Base-by-base conservation (phyloP, 208 protist genomes). In the Leptomonas pyrrhocoris region DNA sequence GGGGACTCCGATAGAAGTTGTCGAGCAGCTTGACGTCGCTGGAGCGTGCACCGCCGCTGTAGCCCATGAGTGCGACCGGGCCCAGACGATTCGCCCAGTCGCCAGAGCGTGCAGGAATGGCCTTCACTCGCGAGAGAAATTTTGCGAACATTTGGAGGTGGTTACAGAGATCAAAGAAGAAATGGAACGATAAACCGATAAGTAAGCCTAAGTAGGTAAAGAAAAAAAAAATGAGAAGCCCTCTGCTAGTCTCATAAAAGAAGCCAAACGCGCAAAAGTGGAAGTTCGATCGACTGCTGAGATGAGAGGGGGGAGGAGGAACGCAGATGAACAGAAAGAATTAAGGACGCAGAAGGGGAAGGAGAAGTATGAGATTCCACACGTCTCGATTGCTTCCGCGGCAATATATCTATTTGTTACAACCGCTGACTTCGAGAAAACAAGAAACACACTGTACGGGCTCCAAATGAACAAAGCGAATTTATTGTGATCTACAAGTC, bases 21-120 rank as follows among this genome's bases (percentile, higher is more conserved):
- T 81, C 36, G 25, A 95, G 65, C 34, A 93, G 57, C 56, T 66
- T 79, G 1, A 50, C 11, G 16, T 75, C 69, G 46, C 87, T 89
- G 18, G 31, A 30, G 13, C 54, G 49, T 2, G 60, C 59, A 34
- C 85, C 85, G 21, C 79, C 36, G 45, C 75, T 83, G 62, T 81
- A 88, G 11, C 87, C 81, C 53, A 95, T 78, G 23, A 93, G 62
- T n/a, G 87, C 87, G 16, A 93, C 85, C 19, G 90, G 90, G 0
- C 90, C 90, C 19, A 91, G 58, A 46, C 81, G 74, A 28, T 83
- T 92, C 5, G 69, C 81, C 87, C 90, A 95, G 58, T 93, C 90
- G 11, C 66, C 73, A 7, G 85, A 87, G 16, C 90, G 83, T 18
- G 87, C 63, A 18, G 90, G 68, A 25, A 92, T 30, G 0, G 58